Evolutionary conservation across 495 filamentous ascomycete genomes (phyloP), one percentile per base, ranked within the genome.

Genomic region (Penicillium pulvis): DNA sequence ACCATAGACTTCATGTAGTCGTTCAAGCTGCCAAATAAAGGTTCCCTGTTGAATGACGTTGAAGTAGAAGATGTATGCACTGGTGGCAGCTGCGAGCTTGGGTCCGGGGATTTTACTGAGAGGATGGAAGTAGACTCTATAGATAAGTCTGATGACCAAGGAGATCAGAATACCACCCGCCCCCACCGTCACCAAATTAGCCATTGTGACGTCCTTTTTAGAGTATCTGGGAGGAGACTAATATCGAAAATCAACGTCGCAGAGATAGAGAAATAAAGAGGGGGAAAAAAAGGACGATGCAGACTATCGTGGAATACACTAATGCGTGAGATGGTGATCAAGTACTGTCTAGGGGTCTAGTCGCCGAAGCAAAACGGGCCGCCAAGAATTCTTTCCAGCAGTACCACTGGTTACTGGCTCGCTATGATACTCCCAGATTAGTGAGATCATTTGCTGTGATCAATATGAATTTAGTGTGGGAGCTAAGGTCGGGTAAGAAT

Each of bases 101-200:
- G 73, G 75, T 6, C 75, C 74, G 0, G 81, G 83, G 36, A 87
- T 73, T 14, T 71, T 63, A 16, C 73, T 59, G 4, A 85, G 58
- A 11, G 82, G 83, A 24, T 76, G 72, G 59, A 85, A 75, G 55
- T 74, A 81, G 5, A 84, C 57, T n/a, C 80, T 72, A 56, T 83
- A 82, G 39, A 81, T 56, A 23, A 49, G 56, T 46, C 51, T 51
- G 30, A 53, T 10, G 19, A 56, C 19, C 12, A 53, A 11, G 17
- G 62, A 66, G 14, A 59, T 12, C 2, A 63, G 6, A 11, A 59
- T 4, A 6, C 41, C 52, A 26, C 23, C 9, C 1, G 46, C n/a
- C 4, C 39, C 39, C 39, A 41, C 39, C 4, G 14, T 17, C 6
- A 12, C 16, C n/a, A 41, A 17, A 6, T n/a, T 41, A 41, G 39